Base-by-base conservation (phyloP, 371 early-diverging fungal genomes). In the Mucor indicus region DNA sequence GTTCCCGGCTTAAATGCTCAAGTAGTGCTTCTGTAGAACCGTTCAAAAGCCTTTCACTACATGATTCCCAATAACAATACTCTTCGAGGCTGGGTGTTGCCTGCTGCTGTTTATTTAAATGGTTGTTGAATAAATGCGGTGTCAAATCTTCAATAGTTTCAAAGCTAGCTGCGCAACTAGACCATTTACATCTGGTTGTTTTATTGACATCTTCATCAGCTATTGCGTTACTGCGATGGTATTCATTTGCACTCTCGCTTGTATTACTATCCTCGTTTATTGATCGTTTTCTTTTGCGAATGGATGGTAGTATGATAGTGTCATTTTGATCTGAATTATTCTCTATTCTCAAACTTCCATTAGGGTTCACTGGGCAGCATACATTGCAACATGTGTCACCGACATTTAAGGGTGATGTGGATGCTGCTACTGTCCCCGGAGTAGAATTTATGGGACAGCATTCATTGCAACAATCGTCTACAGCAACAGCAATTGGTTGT, bases 31-130 rank as follows among this genome's bases (percentile, higher is more conserved):
- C n/a, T 33, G 35, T 33, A 62, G 25, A 27, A 20, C 13, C 24
- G 29, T 74, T 84, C 36, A 58, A 65, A 31, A 75, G 63, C 8
- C 72, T 68, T 11, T 78, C 75, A 1, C 69, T 64, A 62, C 93
- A 92, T 6, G 83, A 72, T 24, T 77, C 86, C 93, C 93, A 93
- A 20, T 76, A 81, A 64, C 93, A 93, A 22, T 77, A 59, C 30
- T 63, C 60, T n/a, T 69, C 8, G 8, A 8, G 30, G 30, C 30
- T 6, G 8, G 6, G 30, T 29, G 30, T 6, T 29, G 30, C 8
- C 12, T 12, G 30, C 30, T 29, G 30, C 30, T 29, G 30, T 29
- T 29, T 77, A 5, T 83, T 82, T 20, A 90, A 66, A 55, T 93
- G 94, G 4, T 79, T 66, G 51, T 83, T 88, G 49, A 83, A 82